Conservation (phyloP, 306 rosid genomes). For the Inga oerstediana region DNA sequence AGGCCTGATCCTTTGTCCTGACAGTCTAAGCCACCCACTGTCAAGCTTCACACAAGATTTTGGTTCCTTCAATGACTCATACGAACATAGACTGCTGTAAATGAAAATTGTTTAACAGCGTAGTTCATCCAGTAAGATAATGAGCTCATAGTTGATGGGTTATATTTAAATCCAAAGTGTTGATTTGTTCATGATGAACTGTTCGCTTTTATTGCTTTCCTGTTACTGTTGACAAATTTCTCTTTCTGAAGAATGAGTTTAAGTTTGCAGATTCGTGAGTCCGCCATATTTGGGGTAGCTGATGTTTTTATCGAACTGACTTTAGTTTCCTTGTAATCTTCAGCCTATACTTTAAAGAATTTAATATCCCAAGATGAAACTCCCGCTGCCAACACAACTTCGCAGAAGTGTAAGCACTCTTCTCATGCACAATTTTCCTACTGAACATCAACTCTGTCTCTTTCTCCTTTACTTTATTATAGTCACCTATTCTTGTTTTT, state of each 20-base stretch:
- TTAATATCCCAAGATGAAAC: constrained; percentile 88
- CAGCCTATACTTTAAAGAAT: constrained; percentile 86
- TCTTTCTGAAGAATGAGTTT: not conserved
- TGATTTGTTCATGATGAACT: not conserved
- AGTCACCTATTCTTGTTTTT: constrained; percentile 25
- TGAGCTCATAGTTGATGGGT: constrained; percentile 1
- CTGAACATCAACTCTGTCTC: not conserved
- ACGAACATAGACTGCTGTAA: not conserved
- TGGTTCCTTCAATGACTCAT: not conserved
- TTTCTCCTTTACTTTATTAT: not conserved
- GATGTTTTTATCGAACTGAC: constrained; percentile 28
- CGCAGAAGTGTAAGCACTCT: constrained; percentile 74
- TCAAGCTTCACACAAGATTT: not conserved
- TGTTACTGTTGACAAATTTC: constrained; percentile 8
- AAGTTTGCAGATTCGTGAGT: not conserved
- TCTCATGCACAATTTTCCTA: constrained; percentile 17
- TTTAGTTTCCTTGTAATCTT: constrained; percentile 32
- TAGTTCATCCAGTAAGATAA: not conserved
- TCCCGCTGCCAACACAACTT: constrained; percentile 57
- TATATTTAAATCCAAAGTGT: not conserved
- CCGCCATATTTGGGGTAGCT: not conserved
- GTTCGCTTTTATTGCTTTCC: not conserved
- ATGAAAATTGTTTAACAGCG: not conserved
- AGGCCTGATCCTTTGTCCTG: not conserved
- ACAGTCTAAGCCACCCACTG: not conserved